These are phyloP conservation scores for Carex scoparia DNA, from an alignment of 176 grass and related monocot species.

Conservation along the genomic window DNA sequence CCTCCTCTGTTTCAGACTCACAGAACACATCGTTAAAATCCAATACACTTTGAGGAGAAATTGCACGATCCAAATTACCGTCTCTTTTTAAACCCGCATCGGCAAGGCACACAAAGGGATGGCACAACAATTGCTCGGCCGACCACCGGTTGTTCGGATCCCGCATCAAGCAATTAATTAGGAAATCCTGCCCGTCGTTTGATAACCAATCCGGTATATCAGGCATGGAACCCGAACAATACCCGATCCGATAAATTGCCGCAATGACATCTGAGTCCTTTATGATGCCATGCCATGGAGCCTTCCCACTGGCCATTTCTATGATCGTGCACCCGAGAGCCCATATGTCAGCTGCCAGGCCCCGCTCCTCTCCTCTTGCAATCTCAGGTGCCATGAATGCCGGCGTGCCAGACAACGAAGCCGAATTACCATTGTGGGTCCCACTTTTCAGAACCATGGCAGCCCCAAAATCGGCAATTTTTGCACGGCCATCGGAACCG, in stretches of 20 bases:
- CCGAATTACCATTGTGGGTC: neutral
- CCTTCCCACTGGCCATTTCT: conserved; percentile 36
- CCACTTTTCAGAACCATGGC: conserved; percentile 22
- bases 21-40: neutral
- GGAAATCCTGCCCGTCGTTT: conserved; percentile 29
- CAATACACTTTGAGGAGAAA: neutral
- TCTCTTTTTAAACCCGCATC: neutral
- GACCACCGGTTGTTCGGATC: conserved; percentile 32
- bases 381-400: conserved; percentile 11
- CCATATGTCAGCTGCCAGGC: conserved; percentile 27
- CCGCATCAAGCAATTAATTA: conserved; percentile 29
- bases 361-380: conserved; percentile 36
- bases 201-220: conserved; percentile 31
- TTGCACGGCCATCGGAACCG: conserved; percentile 45
- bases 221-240: conserved; percentile 19
- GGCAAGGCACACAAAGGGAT: conserved; percentile 17
- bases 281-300: conserved; percentile 24
- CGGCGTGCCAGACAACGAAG: conserved; percentile 14
- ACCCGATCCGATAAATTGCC: conserved; percentile 31
- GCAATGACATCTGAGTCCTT: conserved; percentile 19
- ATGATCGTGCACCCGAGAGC: conserved; percentile 35
- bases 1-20: neutral
- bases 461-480: conserved; percentile 74
- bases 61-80: neutral
- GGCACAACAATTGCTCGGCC: conserved; percentile 26